Conservation (phyloP, 1,284 basidiomycete genomes). For the Naganishia albida region DNA sequence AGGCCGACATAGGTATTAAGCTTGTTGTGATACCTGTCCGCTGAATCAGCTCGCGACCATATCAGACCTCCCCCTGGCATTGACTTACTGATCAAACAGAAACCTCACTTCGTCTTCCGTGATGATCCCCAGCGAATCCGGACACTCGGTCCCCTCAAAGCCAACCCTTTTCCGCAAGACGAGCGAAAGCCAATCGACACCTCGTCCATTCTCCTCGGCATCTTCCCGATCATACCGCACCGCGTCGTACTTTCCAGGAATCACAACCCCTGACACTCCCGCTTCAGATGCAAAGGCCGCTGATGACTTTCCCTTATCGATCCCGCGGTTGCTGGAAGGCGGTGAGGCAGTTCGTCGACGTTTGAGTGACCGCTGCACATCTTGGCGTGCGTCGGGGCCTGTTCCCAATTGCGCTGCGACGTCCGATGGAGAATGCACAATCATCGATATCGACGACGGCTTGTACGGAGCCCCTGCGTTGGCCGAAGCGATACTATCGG, state of each 20-base stretch:
- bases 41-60: not conserved
- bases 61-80: not conserved
- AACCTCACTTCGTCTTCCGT: constrained; percentile 40
- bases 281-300: not conserved
- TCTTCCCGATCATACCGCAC: constrained; percentile 16
- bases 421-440: constrained; percentile 2
- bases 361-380: not conserved
- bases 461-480: not conserved
- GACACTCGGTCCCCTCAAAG: constrained; percentile 34
- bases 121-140: constrained; percentile 41
- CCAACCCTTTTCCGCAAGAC: constrained; percentile 10
- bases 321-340: not conserved
- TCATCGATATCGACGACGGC: constrained; percentile 9
- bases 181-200: constrained; percentile 17
- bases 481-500: not conserved
- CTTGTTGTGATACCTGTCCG: constrained; percentile 41
- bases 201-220: constrained; percentile 17
- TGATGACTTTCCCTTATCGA: not conserved
- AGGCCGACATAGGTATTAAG: constrained; percentile 46
- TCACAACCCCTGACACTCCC: not conserved
- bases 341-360: constrained; percentile 13
- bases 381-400: not conserved
- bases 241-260: constrained; percentile 11
- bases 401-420: not conserved
- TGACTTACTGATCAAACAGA: constrained; percentile 45